phyloP scores from a whole-genome alignment of 2,329 filamentous ascomycete genomes.

The Colletotrichum lini region DNA sequence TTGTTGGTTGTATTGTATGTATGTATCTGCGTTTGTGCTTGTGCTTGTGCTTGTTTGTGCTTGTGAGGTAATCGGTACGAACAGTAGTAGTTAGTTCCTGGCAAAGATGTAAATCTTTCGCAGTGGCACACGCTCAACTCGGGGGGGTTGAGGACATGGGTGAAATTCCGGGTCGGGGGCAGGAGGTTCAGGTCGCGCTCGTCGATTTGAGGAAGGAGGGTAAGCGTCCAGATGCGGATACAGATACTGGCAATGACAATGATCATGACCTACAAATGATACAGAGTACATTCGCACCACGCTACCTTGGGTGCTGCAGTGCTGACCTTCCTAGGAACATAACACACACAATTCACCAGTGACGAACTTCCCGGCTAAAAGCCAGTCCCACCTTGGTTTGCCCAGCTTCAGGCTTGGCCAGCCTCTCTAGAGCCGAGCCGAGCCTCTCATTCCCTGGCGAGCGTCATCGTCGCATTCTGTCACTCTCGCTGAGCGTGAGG shows the following conservation, averaged over 20 bases:
- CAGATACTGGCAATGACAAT: background rate
- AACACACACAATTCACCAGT: background rate
- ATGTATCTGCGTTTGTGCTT: background rate
- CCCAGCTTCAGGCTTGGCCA: background rate
- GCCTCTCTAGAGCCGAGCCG: background rate
- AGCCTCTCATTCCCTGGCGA: conserved; percentile 9
- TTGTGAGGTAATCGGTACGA: background rate
- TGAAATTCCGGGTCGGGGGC: background rate
- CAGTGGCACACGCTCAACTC: background rate
- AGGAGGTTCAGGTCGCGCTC: background rate
- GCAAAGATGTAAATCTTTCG: conserved; percentile 3
- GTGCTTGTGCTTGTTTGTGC: background rate
- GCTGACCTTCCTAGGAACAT: too few species aligned
- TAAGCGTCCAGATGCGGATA: too few species aligned
- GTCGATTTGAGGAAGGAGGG: conserved; percentile 1
- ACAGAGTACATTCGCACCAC: too few species aligned
- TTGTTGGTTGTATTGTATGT: conserved; percentile 2
- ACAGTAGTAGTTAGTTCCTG: background rate
- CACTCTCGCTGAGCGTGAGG: conserved; percentile 7
- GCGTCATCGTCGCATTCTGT: conserved; percentile 33
- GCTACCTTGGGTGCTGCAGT: too few species aligned
- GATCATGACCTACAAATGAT: background rate
- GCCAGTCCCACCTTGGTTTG: conserved; percentile 2
- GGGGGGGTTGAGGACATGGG: background rate
- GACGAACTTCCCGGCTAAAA: background rate